Conservation (phyloP, 2,329 filamentous ascomycete species). For the Raffaelea albimanens region DNA sequence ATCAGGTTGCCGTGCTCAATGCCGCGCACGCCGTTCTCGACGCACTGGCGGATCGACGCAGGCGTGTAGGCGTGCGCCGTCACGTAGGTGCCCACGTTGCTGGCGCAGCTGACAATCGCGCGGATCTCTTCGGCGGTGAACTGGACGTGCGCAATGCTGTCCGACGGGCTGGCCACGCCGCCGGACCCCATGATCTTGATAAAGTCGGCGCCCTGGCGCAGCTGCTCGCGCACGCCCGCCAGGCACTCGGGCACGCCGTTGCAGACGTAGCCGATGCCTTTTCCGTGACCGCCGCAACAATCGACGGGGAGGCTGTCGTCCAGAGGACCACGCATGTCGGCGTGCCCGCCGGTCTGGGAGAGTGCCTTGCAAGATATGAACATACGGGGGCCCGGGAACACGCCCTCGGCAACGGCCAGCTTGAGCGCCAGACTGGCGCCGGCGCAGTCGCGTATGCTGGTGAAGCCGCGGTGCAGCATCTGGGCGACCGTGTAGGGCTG, state of each 20-base stretch:
- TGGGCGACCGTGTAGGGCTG: slow-evolving; percentile 32
- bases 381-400: slow-evolving; percentile 37
- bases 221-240: slow-evolving; percentile 36
- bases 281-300: slow-evolving; percentile 34
- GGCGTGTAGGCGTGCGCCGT: slow-evolving; percentile 46
- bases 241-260: slow-evolving; percentile 42
- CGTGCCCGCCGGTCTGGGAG: slow-evolving; percentile 43
- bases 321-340: slow-evolving; percentile 30
- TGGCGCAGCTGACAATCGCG: slow-evolving; percentile 37
- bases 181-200: slow-evolving; percentile 49
- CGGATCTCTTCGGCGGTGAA: slow-evolving; percentile 42
- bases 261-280: slow-evolving; percentile 24
- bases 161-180: slow-evolving; percentile 41
- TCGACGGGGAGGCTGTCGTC: slow-evolving; percentile 22
- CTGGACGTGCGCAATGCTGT: slow-evolving; percentile 39
- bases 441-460: slow-evolving; percentile 41
- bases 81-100: slow-evolving; percentile 37
- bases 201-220: slow-evolving; percentile 41
- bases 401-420: slow-evolving; percentile 37
- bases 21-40: slow-evolving; percentile 39
- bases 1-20: slow-evolving; percentile 36
- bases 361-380: slow-evolving; percentile 40
- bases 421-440: slow-evolving; percentile 38
- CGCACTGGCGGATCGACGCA: slow-evolving; percentile 36
- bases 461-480: slow-evolving; percentile 44